Base-by-base conservation (phyloP, 106 monocot species). In the Apostasia shenzhenica region DNA sequence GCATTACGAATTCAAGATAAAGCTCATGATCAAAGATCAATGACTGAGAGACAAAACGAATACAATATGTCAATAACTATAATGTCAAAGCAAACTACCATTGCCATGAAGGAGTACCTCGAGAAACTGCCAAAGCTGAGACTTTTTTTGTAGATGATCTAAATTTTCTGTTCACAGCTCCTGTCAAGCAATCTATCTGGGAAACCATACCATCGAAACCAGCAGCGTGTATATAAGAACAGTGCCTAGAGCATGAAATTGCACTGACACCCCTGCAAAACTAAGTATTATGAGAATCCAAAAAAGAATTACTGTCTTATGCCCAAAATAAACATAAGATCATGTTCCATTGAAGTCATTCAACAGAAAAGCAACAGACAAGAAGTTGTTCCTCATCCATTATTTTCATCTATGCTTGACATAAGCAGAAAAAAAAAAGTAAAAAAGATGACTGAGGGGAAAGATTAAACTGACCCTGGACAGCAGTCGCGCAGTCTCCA, bases 191-290 rank as follows among this genome's bases (percentile, higher is more conserved):
- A 79, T 99, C 80, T 69, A 93, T 87, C 73, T 80, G 79, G 63
- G 90, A 99, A 61, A 92, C 82, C 78, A 87, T 84, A 55, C 97
- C 92, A 93, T 99, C 97, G 66, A 73, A 76, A 11, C 97, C 97
- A 7, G 85, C 81, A 6, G 97, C 81, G 67, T 90, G 90, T 61
- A 90, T 53, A 47, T 56, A 84, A 10, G 56, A 71, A 70, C 57
- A 59, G 63, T 68, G 49, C 49, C 59, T 71, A 58, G 92, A 81
- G 61, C 67, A 85, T 40, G 89, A 76, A 63, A 92, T 58, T 66
- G 97, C 85, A 68, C 57, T 92, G 50, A 90, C 92, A 76, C 92
- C 97, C 79, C 97, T 99, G 80, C 57, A 48, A 65, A 65, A 49
- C 11, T n/a, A 63, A 7, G 43, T 37, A 48, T 65, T 48, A 43